phyloP scores from a whole-genome alignment of 305 asterid species.

The Euphrasia arctica region DNA sequence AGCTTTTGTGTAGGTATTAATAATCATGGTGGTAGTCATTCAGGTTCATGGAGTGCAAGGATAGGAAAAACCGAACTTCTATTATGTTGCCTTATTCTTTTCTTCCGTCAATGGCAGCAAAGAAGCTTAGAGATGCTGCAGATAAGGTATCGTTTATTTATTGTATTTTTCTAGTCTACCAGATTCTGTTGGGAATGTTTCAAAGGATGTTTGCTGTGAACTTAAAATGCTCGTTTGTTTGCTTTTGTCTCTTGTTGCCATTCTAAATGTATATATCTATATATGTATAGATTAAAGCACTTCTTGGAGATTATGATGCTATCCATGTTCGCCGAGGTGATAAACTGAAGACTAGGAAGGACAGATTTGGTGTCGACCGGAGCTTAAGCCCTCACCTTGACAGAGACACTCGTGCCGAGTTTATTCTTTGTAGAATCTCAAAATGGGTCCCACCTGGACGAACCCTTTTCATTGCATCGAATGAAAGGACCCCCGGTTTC shows the following conservation, averaged over 20 bases:
- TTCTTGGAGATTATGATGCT: constrained; percentile 88
- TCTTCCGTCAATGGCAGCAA: constrained; percentile 95
- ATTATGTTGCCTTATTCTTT: constrained; percentile 77
- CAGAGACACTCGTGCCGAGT: constrained; percentile 84
- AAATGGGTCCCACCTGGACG: constrained; percentile 86
- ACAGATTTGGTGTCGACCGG: constrained; percentile 76
- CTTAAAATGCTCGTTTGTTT: no score
- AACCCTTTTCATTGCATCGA: constrained; percentile 85
- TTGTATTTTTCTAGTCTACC: not conserved
- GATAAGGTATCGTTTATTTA: constrained; percentile 50
- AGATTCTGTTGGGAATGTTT: not conserved
- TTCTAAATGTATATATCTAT: constrained; percentile 3
- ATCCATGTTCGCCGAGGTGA: constrained; percentile 97
- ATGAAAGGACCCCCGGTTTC: constrained; percentile 78
- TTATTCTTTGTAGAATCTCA: constrained; percentile 79
- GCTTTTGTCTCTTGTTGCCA: constrained; percentile 8
- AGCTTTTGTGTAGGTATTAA: constrained; percentile 70
- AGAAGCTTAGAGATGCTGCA: constrained; percentile 72
- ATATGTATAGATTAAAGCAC: constrained; percentile 58
- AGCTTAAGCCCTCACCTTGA: constrained; percentile 85
- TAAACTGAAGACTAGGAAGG: constrained; percentile 78
- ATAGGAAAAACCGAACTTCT: constrained; percentile 73
- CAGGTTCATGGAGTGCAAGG: constrained; percentile 99
- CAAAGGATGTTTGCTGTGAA: not conserved
- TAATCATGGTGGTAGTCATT: constrained; percentile 45